Percentiles rank a stretch among this genome's conserved stretches.
Evolutionary conservation across 78 protist genomes (phyloP).

Genomic region (Capsaspora owczarzaki): DNA sequence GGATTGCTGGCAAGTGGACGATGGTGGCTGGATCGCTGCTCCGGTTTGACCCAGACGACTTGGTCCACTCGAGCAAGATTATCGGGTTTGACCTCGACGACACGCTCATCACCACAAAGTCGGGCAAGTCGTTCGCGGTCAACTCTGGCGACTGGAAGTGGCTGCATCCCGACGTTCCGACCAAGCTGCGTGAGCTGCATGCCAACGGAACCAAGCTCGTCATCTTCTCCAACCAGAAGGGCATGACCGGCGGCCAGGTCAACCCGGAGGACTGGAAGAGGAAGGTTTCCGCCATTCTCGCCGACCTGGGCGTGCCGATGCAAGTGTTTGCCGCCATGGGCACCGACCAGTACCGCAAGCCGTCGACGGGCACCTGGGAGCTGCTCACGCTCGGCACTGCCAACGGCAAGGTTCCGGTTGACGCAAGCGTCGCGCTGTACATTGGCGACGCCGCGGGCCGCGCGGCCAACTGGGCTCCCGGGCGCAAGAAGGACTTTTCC

Average conservation of each 20-base stretch:
- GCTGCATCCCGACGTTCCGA: neutral
- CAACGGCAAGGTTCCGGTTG: neutral
- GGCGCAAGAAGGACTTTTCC: conserved; percentile 53
- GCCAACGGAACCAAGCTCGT: conserved; percentile 27
- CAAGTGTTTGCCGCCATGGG: conserved; percentile 22
- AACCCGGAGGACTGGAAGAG: neutral
- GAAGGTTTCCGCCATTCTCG: no score
- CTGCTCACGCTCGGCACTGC: conserved; percentile 7
- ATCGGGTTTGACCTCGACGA: conserved; percentile 11
- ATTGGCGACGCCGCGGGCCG: conserved; percentile 69
- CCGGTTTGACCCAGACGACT: no score
- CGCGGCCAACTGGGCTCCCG: neutral
- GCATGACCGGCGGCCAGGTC: conserved; percentile 18
- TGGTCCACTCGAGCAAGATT: no score
- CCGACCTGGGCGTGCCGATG: conserved; percentile 5
- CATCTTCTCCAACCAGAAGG: conserved; percentile 50
- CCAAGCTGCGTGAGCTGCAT: neutral
- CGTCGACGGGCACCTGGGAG: conserved; percentile 47
- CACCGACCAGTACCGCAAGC: conserved; percentile 36
- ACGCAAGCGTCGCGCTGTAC: conserved; percentile 7
- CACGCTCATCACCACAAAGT: neutral
- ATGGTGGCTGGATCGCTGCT: no score
- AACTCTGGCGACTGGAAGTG: neutral
- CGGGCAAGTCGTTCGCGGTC: neutral
- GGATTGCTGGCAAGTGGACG: no score